Evolutionary conservation across 1,284 basidiomycete species (phyloP).

Genomic region (Microbotryum silenes-acaulis): DNA sequence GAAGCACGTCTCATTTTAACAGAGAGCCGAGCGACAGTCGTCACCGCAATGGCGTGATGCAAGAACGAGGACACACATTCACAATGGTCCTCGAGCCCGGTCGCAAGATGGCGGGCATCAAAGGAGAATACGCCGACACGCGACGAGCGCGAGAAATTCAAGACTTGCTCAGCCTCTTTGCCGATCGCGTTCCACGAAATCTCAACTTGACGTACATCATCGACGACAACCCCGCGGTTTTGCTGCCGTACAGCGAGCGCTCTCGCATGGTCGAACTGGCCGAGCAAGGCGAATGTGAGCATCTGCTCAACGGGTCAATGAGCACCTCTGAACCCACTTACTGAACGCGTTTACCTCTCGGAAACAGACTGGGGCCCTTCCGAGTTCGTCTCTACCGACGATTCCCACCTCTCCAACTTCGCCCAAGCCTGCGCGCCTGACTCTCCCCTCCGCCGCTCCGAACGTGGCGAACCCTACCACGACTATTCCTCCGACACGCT

Average conservation of each 20-base stretch:
- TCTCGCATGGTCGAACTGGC: constrained; percentile 43
- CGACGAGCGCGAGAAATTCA: constrained; percentile 35
- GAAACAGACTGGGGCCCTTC: constrained; percentile 31
- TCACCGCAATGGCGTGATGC: constrained; percentile 34
- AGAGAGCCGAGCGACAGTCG: constrained; percentile 28
- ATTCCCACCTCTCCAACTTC: constrained; percentile 32
- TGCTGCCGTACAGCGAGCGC: constrained; percentile 43
- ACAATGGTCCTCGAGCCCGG: constrained; percentile 30
- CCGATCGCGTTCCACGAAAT: constrained; percentile 39
- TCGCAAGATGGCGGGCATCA: constrained; percentile 9
- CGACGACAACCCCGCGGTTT: constrained; percentile 46
- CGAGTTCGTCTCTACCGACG: constrained; percentile 31
- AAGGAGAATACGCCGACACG: constrained; percentile 29
- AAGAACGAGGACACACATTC: constrained; percentile 36
- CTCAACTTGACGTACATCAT: constrained; percentile 44
- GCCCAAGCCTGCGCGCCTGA: constrained; percentile 34
- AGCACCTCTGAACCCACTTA: background rate
- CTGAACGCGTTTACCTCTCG: background rate
- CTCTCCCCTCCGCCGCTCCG: constrained; percentile 30
- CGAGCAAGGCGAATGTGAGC: constrained; percentile 41
- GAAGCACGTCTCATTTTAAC: background rate
- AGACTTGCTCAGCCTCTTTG: constrained; percentile 39
- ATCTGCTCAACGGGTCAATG: background rate
- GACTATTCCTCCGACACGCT: constrained; percentile 26
- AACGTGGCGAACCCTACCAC: constrained; percentile 26